Evolutionary conservation across 2,329 filamentous ascomycete genomes (phyloP).

Genomic region (Chaetomium strumarium): DNA sequence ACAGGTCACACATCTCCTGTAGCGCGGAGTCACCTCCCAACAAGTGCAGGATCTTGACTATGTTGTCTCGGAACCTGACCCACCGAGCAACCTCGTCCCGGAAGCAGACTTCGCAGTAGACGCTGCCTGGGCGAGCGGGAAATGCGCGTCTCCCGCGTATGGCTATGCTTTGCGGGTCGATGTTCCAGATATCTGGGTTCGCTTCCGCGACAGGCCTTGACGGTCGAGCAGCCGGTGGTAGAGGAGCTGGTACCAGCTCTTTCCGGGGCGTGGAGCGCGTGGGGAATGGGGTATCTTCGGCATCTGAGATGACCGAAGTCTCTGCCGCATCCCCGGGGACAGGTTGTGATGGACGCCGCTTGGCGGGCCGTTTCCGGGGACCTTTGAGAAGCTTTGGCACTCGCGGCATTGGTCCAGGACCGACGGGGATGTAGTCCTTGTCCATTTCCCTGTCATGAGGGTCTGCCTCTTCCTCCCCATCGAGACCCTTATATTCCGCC

Average conservation of each 20-base stretch:
- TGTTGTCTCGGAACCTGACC: slow-evolving; percentile 2
- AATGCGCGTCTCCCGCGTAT: neutral
- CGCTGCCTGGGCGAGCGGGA: neutral
- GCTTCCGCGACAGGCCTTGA: neutral
- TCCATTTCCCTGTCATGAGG: slow-evolving; percentile 6
- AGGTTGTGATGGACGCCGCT: neutral
- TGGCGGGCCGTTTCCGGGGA: neutral
- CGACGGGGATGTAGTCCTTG: slow-evolving; percentile 3
- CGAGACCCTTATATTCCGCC: neutral
- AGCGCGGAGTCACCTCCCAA: slow-evolving; percentile 11
- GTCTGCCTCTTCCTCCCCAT: neutral
- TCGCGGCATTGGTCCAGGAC: neutral
- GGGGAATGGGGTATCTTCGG: neutral
- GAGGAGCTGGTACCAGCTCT: neutral
- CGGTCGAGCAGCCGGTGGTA: neutral
- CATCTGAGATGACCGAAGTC: neutral
- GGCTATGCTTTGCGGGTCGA: neutral
- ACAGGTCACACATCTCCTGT: neutral
- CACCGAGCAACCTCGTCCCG: slow-evolving; percentile 13
- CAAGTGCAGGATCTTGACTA: neutral
- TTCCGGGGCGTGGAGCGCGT: neutral
- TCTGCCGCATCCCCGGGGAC: neutral
- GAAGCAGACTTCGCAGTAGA: slow-evolving; percentile 18
- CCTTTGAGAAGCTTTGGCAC: neutral
- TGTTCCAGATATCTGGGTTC: neutral